Percentiles rank a stretch among this genome's conserved stretches.
Conservation (phyloP, 441 rosid genomes). For the Lepidium campestre region DNA sequence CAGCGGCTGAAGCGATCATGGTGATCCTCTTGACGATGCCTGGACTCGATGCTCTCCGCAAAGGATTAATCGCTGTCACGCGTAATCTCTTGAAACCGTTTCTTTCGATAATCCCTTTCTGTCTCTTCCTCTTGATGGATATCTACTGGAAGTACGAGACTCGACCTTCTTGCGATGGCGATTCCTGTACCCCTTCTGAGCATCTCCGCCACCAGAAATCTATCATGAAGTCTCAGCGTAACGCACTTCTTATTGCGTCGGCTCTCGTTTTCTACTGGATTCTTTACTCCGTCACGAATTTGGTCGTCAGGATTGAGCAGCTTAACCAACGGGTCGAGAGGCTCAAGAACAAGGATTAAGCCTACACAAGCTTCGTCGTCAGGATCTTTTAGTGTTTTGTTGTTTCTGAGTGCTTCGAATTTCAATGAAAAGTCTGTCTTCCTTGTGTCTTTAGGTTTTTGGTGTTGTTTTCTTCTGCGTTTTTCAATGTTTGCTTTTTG, state of each 20-base stretch:
- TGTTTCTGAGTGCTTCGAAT: not conserved
- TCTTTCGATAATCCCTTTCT: conserved; percentile 77
- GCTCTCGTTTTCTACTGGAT: conserved; percentile 90
- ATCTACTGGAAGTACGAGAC: conserved; percentile 97
- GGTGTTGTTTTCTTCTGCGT: not conserved
- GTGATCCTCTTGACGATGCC: conserved; percentile 80
- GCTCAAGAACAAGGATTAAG: conserved; percentile 49
- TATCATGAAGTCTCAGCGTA: conserved; percentile 89
- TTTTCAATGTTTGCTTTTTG: not conserved
- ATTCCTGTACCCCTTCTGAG: conserved; percentile 71
- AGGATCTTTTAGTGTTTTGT: not conserved
- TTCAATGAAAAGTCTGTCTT: not conserved
- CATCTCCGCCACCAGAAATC: conserved; percentile 93
- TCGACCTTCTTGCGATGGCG: conserved; percentile 62
- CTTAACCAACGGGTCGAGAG: conserved; percentile 76
- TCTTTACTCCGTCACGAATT: conserved; percentile 65
- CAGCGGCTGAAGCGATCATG: conserved; percentile 93
- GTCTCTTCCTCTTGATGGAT: conserved; percentile 83
- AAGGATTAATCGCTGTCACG: conserved; percentile 69
- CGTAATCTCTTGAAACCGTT: conserved; percentile 90
- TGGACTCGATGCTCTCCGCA: conserved; percentile 76
- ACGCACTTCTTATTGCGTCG: conserved; percentile 70
- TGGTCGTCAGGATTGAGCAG: conserved; percentile 75
- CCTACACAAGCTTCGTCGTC: not conserved
- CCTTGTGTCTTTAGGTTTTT: not conserved